Evolutionary conservation across 2,329 filamentous ascomycete species (phyloP).

Genomic region (Exophiala mesophila): DNA sequence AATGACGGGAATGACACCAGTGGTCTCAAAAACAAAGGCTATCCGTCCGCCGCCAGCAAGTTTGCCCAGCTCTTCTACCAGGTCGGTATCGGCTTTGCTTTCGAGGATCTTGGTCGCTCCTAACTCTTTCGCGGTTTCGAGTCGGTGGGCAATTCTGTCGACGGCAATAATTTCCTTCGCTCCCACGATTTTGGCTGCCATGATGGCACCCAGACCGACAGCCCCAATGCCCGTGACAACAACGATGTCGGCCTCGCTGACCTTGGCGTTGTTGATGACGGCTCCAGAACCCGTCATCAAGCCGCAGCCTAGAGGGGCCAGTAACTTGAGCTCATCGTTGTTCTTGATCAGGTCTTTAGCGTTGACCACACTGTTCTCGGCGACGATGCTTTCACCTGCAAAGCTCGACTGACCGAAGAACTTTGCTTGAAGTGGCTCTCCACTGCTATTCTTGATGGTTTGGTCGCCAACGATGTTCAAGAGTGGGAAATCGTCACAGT

Average conservation of each 20-base stretch:
- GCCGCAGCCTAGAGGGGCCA: constrained; percentile 32
- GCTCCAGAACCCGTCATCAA: constrained; percentile 38
- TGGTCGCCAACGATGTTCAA: constrained; percentile 39
- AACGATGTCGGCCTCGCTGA: constrained; percentile 34
- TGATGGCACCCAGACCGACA: constrained; percentile 45
- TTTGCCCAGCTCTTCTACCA: constrained; percentile 35
- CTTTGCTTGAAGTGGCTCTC: constrained; percentile 30
- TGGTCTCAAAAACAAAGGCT: constrained; percentile 48
- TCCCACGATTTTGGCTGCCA: constrained; percentile 44
- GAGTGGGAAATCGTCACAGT: constrained; percentile 46
- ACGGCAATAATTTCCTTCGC: constrained; percentile 39
- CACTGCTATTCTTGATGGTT: constrained; percentile 14
- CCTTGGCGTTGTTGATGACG: constrained; percentile 38
- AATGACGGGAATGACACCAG: constrained; percentile 42
- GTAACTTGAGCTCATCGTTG: constrained; percentile 25
- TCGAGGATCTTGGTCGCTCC: constrained; percentile 32
- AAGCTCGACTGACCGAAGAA: constrained; percentile 40
- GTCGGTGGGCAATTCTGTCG: constrained; percentile 35
- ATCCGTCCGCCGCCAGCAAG: constrained; percentile 38
- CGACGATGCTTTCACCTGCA: constrained; percentile 29
- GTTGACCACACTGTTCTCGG: constrained; percentile 28
- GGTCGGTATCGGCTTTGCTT: constrained; percentile 14
- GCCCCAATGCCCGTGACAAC: constrained; percentile 44
- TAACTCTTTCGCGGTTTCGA: constrained; percentile 37
- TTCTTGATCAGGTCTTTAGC: constrained; percentile 16